Base-by-base conservation (phyloP, 768 basidiomycete species). In the Neoboletus brunneissimus region DNA sequence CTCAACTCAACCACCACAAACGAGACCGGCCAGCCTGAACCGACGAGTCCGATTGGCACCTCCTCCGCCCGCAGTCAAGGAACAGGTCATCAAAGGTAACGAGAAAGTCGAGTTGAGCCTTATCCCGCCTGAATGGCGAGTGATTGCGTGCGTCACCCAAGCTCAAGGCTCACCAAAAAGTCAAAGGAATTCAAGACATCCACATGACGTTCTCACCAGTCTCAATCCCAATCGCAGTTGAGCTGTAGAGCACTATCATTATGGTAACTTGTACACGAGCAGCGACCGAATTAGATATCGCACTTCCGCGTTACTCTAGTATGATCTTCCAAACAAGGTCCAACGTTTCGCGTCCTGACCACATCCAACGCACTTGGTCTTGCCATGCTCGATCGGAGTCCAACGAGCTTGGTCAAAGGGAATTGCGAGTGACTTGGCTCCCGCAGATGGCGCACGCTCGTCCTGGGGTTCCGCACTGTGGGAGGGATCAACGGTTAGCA, bases 361-460 rank as follows among this genome's bases (percentile, higher is more conserved):
- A 71, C 97, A 99, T 13, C 83, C 91, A 52, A 91, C 82, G 73
- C 97, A 99, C 68, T 89, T 93, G 31, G 91, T 95, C 76, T 89
- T 83, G 53, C 92, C 91, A 46, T 79, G 81, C 64, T 88, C 86
- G 71, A 96, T 91, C 32, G 83, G 76, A 7, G 85, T 78, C 85
- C 88, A 98, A 37, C 81, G 83, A 4, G 76, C 79, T 74, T 98
- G 97, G 65, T 98, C 91, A 71, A 95, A 95, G 5, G 97, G 97
- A 76, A 98, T 98, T 64, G 88, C 89, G 4, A 99, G 86, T 0
- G 93, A 93, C 72, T 99, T 99, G 56, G 97, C 97, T 49, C 97
- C 97, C 13, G 97, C 94, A 16, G 94, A 95, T 0, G 97, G 97
- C 18, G 95, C 96, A 32, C 92, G 90, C 69, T 94, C 94, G 67